Base-by-base conservation (phyloP, 768 basidiomycete genomes). In the Clavaria fumosa region DNA sequence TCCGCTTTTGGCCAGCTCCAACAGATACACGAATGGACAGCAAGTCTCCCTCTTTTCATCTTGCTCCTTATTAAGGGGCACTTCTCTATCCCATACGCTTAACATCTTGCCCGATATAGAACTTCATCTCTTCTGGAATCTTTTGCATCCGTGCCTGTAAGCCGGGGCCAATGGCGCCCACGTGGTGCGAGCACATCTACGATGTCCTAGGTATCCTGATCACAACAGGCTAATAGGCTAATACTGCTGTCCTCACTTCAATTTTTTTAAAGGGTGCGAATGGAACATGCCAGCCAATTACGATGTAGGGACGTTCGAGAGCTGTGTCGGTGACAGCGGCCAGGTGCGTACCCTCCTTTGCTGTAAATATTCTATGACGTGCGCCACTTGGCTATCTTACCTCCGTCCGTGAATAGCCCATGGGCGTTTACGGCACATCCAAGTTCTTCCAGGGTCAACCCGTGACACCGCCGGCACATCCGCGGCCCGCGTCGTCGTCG, bases 111-210 rank as follows among this genome's bases (percentile, higher is more conserved):
- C 5, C 31, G 23, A 36, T 34, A 26, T 18, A 76, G 74, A 74
- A 76, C 54, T 79, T 77, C 48, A 61, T 83, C 39, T 64, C 69
- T 4, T 60, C 59, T 43, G 50, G 60, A 32, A 54, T 69, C 44
- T 85, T 81, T 58, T 85, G 80, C 59, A 69, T 82, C 60, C 72
- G 79, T 31, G 77, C 69, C 11, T 82, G 78, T 54, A 71, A 70
- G 39, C 66, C 69, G 18, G 60, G 59, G 1, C 56, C 60, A 4
- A 56, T 53, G 17, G 70, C 75, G 2, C 66, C 72, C 1, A 53
- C 49, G 3, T 58, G 63, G 46, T 83, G 78, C 51, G 62, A 79
- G 46, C 75, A 75, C 45, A 72, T 78, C 44, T 67, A 67, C 50
- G 64, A 66, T 45, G 50, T 59, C 21, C 31, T 40, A 23, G 26